Evolutionary conservation across 2,329 filamentous ascomycete species (phyloP), one percentile per base, ranked within the genome.

Genomic region (Fusarium xylarioides): DNA sequence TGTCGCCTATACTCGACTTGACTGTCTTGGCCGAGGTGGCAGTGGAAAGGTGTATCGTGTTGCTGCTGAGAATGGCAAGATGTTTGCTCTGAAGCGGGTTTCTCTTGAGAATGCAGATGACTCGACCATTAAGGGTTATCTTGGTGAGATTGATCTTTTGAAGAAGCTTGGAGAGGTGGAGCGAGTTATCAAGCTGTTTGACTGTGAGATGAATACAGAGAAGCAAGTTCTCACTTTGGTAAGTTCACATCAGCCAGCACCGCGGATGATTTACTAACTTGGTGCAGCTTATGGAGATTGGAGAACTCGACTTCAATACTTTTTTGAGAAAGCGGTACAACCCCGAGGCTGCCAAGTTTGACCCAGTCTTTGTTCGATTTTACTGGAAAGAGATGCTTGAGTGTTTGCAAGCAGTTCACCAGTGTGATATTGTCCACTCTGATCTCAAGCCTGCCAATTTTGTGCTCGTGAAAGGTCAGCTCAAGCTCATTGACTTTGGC

Each of bases 341-440:
- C 77, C 89, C 87, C 0, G 92, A 95, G 68, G 90, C 92, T 60
- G 90, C 93, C 43, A 89, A 88, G 67, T 92, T 99, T 68, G 96
- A 99, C 79, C 88, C 94, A 4, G 93, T 92, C 59, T 98, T 98
- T 81, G 94, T 96, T 18, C 92, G 96, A n/a, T 97, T 93, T 83
- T 97, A 97, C 86, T 99, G 96, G 96, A 96, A 97, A 82, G 96
- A 99, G 83, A 99, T 99, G 96, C 91, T 99, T 23, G 95, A 97
- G 81, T 98, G 96, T 80, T 90, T 99, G 11, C 90, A 93, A 75
- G 90, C 95, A 2, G 95, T 99, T 2, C 96, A 99, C 80, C 89
- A 92, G 18, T 88, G 92, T 80, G 95, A 98, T 79, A 95, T 99
- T 72, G 96, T 99, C 7, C 96, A 99, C 83, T 97, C 95, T 0